phyloP scores from a whole-genome alignment of 1,139 yeast genomes.

The Taphrina sp. region DNA sequence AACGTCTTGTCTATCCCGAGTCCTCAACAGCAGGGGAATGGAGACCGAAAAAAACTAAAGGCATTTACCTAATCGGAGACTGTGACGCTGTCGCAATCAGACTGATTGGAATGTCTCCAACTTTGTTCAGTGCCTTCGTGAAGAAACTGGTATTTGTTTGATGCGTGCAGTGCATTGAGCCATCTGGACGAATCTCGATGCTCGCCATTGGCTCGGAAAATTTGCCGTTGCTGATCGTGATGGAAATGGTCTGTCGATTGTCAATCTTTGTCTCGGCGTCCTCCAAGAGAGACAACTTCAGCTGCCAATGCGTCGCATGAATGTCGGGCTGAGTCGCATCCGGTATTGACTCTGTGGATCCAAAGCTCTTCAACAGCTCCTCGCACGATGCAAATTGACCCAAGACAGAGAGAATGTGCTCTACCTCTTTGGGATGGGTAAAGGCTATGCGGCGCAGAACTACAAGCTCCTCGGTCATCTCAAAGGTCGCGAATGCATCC shows the following conservation, averaged over 20 bases:
- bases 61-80: neutral
- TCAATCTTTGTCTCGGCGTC: constrained; percentile 3
- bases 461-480: neutral
- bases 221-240: neutral
- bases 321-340: no score
- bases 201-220: neutral
- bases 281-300: no score
- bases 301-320: no score
- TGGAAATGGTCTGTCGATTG: no score
- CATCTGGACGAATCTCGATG: constrained; percentile 2
- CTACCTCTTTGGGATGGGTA: constrained; percentile 16
- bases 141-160: neutral
- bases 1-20: no score
- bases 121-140: neutral
- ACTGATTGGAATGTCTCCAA: constrained; percentile 3
- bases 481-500: neutral
- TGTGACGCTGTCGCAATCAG: constrained; percentile 2
- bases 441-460: constrained; percentile 1
- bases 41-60: no score
- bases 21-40: no score
- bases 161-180: neutral
- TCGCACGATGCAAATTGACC: constrained; percentile 8
- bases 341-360: no score
- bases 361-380: no score
- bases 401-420: neutral